Evolutionary conservation across 257 asterid species (phyloP).

Genomic region (Primulina eburnea): DNA sequence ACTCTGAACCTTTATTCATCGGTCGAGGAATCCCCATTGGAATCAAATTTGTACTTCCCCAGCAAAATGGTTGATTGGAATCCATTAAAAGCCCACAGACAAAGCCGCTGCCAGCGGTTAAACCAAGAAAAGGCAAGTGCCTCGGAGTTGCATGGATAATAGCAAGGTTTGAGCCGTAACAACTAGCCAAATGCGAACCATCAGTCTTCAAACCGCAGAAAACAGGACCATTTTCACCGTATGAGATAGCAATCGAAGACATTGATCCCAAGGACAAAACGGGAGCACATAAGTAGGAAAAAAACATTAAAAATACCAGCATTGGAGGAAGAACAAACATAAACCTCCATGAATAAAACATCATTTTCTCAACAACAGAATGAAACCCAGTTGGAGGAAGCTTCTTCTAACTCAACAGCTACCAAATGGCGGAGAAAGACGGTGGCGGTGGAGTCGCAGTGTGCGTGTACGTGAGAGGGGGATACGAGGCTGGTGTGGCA

Average conservation of each 20-base stretch:
- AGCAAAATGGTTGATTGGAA: slow-evolving; percentile 66
- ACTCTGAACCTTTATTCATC: slow-evolving; percentile 43
- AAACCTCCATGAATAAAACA: slow-evolving; percentile 20
- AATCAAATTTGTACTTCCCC: slow-evolving; percentile 68
- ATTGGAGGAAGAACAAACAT: slow-evolving; percentile 25
- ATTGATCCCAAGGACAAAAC: slow-evolving; percentile 77
- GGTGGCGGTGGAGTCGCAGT: slow-evolving; percentile 31
- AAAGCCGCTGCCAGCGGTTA: slow-evolving; percentile 78
- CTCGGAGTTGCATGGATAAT: slow-evolving; percentile 58
- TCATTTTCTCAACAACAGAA: slow-evolving; percentile 16
- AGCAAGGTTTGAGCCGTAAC: slow-evolving; percentile 74
- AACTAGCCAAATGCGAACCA: slow-evolving; percentile 68
- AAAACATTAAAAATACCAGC: slow-evolving; percentile 35
- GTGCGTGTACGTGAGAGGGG: slow-evolving; percentile 18
- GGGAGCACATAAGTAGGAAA: slow-evolving; percentile 28
- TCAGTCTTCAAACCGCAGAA: slow-evolving; percentile 78
- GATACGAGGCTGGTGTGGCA: slow-evolving; percentile 41
- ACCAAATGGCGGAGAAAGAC: no score
- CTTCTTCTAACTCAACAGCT: not conserved
- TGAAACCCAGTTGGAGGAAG: not conserved
- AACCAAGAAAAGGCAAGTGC: slow-evolving; percentile 48
- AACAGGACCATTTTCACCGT: slow-evolving; percentile 78
- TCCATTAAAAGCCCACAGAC: slow-evolving; percentile 71
- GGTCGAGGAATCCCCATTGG: slow-evolving; percentile 64
- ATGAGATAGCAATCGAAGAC: slow-evolving; percentile 84